phyloP scores from a whole-genome alignment of 2,329 filamentous ascomycete species.

The Paecilomyces dactylethromorphus region DNA sequence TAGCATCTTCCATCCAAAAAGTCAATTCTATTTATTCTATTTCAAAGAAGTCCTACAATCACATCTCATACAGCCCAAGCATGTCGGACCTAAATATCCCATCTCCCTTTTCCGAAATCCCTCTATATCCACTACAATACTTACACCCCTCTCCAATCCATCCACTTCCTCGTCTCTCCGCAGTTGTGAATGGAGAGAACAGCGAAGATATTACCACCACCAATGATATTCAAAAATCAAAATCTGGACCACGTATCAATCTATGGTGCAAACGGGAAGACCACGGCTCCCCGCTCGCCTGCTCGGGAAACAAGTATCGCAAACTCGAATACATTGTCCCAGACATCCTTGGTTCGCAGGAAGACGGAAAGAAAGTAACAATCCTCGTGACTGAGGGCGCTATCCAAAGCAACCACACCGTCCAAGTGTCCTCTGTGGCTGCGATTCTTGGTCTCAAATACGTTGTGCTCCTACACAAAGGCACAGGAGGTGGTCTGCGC shows the following conservation, averaged over 20 bases:
- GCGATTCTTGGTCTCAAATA: slow-evolving; percentile 18
- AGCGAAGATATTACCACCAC: neutral
- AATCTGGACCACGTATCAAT: slow-evolving; percentile 10
- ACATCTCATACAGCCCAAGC: neutral
- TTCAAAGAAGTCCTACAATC: neutral
- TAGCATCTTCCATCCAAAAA: neutral
- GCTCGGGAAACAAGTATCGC: slow-evolving; percentile 31
- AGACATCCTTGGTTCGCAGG: slow-evolving; percentile 21
- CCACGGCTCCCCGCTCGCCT: slow-evolving; percentile 26
- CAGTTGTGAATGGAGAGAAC: slow-evolving; percentile 3
- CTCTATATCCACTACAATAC: slow-evolving; percentile 23
- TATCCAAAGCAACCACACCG: slow-evolving; percentile 31
- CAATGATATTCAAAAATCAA: neutral
- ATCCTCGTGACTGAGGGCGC: slow-evolving; percentile 30
- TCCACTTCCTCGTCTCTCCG: slow-evolving; percentile 15
- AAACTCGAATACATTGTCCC: slow-evolving; percentile 32
- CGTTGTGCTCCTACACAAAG: slow-evolving; percentile 20
- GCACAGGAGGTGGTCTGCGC: slow-evolving; percentile 19
- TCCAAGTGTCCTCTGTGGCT: slow-evolving; percentile 26
- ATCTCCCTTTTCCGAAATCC: slow-evolving; percentile 18
- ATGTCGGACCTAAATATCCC: slow-evolving; percentile 10
- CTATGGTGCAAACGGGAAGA: slow-evolving; percentile 29
- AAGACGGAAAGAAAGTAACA: slow-evolving; percentile 12
- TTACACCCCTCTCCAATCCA: slow-evolving; percentile 24
- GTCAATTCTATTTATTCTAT: neutral